Conservation (phyloP, 2,329 filamentous ascomycete species). For the Chrysoporthe puriensis region DNA sequence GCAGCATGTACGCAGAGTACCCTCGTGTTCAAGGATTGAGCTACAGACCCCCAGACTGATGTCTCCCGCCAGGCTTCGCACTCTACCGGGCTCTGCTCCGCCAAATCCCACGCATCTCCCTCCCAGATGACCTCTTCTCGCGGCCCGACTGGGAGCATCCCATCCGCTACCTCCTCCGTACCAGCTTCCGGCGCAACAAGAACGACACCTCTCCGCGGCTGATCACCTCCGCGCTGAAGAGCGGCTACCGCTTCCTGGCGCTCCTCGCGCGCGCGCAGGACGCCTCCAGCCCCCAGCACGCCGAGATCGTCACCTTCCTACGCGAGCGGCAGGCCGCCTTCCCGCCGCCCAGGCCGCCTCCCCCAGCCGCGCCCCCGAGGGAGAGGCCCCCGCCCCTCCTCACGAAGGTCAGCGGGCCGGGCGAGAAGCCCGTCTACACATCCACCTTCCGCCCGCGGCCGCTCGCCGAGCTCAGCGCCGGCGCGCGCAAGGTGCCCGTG, state of each 20-base stretch:
- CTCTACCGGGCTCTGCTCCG: constrained; percentile 73
- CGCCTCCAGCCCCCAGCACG: constrained; percentile 45
- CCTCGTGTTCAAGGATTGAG: neutral
- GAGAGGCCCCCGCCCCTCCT: constrained; percentile 29
- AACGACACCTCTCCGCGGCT: constrained; percentile 62
- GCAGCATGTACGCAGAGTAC: constrained; percentile 46
- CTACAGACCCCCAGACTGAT: constrained; percentile 9
- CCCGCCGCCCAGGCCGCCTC: constrained; percentile 41
- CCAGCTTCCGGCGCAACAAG: constrained; percentile 64
- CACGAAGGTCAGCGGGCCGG: constrained; percentile 31
- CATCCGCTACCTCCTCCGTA: constrained; percentile 61
- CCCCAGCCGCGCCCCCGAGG: constrained; percentile 33
- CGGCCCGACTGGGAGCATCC: constrained; percentile 44
- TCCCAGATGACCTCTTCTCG: constrained; percentile 51
- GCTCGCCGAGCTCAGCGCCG: constrained; percentile 50
- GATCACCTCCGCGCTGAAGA: constrained; percentile 63
- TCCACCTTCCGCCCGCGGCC: constrained; percentile 53
- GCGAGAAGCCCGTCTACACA: constrained; percentile 51
- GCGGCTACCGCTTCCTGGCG: constrained; percentile 63
- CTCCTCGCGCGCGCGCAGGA: constrained; percentile 45
- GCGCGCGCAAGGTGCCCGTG: constrained; percentile 59
- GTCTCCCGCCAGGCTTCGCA: constrained; percentile 59
- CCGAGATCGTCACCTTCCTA: constrained; percentile 47
- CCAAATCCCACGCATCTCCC: constrained; percentile 55
- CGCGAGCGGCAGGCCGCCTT: constrained; percentile 35